phyloP scores from a whole-genome alignment of 208 protist species.

The Trypanosomatidae sp. region DNA sequence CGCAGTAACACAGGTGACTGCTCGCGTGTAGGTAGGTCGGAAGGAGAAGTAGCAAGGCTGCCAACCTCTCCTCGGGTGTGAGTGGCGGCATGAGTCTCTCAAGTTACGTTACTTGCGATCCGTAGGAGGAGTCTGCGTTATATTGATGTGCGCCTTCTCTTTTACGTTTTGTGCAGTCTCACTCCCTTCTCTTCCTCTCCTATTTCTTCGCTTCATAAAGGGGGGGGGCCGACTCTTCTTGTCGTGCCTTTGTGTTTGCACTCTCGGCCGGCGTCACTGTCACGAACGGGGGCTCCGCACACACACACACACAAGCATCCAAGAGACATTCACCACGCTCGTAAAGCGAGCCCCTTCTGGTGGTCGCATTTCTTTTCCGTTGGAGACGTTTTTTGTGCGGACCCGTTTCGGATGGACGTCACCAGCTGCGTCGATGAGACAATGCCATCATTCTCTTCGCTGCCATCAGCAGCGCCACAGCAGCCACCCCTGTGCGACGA shows the following conservation, averaged over 20 bases:
- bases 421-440: neutral
- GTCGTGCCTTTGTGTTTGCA: neutral
- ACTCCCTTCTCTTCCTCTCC: neutral
- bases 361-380: neutral
- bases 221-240: neutral
- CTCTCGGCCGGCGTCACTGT: neutral
- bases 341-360: neutral
- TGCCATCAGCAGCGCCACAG: neutral
- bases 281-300: neutral
- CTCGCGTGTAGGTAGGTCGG: neutral
- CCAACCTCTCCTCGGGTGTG: neutral
- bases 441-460: neutral
- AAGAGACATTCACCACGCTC: neutral
- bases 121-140: neutral
- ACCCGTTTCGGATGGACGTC: neutral
- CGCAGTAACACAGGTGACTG: neutral
- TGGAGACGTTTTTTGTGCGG: neutral
- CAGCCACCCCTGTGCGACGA: neutral
- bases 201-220: neutral
- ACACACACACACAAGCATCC: neutral
- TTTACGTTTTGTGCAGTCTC: neutral
- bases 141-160: too few relatives aligned
- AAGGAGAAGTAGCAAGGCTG: neutral
- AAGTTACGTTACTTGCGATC: neutral
- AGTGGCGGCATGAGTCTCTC: neutral